A percentile compares a stretch with the other conserved stretches of the same genome.
These are phyloP conservation scores for Turritis glabra DNA, from an alignment of 345 rosid genomes.

Conservation along the genomic window DNA sequence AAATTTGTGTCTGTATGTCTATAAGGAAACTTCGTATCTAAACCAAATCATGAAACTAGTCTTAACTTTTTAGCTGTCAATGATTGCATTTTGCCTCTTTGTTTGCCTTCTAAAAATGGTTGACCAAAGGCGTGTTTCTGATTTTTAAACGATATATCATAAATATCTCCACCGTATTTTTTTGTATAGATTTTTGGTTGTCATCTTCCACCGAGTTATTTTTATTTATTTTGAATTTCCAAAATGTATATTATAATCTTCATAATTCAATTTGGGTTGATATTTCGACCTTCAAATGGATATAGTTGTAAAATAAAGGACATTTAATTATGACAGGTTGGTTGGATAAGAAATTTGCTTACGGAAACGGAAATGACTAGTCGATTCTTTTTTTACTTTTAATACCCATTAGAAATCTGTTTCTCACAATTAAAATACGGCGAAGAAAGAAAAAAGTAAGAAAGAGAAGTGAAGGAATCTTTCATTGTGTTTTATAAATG, in stretches of 20 bases:
- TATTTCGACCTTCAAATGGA: neutral
- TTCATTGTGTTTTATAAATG: too few species aligned
- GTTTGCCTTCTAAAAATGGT: neutral
- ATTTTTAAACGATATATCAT: neutral
- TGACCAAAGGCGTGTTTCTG: constrained; percentile 1
- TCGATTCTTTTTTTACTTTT: neutral
- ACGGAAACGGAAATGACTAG: neutral
- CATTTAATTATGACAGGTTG: neutral
- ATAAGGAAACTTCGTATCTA: neutral
- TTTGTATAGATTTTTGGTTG: neutral
- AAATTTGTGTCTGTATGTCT: neutral
- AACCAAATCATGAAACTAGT: neutral
- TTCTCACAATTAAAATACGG: too few species aligned
- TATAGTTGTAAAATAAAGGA: neutral
- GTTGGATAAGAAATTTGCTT: constrained; percentile 1
- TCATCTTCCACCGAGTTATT: neutral
- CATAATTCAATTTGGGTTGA: neutral
- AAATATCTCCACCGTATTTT: constrained; percentile 1
- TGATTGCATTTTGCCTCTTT: neutral
- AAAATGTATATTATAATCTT: neutral
- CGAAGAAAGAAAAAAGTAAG: too few species aligned
- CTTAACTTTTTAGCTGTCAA: neutral
- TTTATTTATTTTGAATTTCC: neutral
- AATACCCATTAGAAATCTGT: too few species aligned
- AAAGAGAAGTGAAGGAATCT: too few species aligned